These are phyloP conservation scores for Zygosaccharomyces rouxii DNA, from an alignment of 805 yeast genomes.

Conservation along the genomic window DNA sequence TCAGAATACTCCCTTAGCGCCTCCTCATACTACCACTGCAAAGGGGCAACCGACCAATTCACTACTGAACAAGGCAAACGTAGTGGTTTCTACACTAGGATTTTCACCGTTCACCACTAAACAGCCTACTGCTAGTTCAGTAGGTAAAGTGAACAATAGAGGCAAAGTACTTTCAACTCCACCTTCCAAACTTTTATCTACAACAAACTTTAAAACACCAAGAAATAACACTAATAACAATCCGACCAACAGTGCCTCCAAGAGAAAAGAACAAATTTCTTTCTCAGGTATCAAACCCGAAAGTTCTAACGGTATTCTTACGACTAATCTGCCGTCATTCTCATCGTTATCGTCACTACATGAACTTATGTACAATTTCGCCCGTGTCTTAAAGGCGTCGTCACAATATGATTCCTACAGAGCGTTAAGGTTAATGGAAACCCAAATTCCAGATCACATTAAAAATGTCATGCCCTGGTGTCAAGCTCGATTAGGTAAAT, in stretches of 20 bases:
- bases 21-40: constrained; percentile 10
- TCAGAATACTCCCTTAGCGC: constrained; percentile 7
- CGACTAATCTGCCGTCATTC: constrained; percentile 3
- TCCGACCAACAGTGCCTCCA: not conserved
- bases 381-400: constrained; percentile 19
- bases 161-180: constrained; percentile 26
- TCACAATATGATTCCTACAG: constrained; percentile 67
- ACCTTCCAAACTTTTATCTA: constrained; percentile 23
- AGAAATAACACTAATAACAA: constrained; percentile 11
- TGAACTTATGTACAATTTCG: constrained; percentile 19
- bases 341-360: constrained; percentile 10
- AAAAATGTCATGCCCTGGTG: constrained; percentile 79
- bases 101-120: constrained; percentile 15
- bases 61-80: constrained; percentile 17
- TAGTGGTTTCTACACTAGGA: constrained; percentile 15
- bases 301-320: constrained; percentile 5
- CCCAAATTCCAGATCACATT: constrained; percentile 50
- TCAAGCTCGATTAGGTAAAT: constrained; percentile 68
- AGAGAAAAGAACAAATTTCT: constrained; percentile 8
- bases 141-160: constrained; percentile 11
- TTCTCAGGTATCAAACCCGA: constrained; percentile 8
- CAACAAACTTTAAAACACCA: constrained; percentile 25
- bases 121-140: constrained; percentile 16
- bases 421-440: constrained; percentile 64
- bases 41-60: constrained; percentile 18